Evolutionary conservation across 1,139 yeast genomes (phyloP).

Genomic region (Suhomyces ambrosiae): DNA sequence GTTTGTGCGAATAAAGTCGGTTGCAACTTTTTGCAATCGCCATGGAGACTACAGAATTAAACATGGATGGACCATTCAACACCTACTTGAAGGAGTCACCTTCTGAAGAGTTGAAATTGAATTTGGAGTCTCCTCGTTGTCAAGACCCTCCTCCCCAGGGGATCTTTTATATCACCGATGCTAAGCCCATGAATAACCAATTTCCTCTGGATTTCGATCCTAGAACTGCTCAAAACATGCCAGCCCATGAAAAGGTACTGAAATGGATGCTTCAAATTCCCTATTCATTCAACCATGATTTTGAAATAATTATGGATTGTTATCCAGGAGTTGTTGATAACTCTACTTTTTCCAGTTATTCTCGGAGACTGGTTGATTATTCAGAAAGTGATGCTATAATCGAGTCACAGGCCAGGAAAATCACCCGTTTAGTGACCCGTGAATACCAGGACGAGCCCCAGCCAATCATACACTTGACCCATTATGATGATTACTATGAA

Average conservation of each 20-base stretch:
- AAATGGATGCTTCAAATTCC: slow-evolving; percentile 65
- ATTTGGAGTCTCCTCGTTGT: neutral
- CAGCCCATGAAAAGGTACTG: slow-evolving; percentile 59
- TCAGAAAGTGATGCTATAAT: slow-evolving; percentile 42
- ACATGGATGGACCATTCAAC: neutral
- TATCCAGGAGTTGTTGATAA: slow-evolving; percentile 47
- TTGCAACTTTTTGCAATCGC: slow-evolving; percentile 6
- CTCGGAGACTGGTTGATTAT: slow-evolving; percentile 22
- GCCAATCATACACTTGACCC: slow-evolving; percentile 13
- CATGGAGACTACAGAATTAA: neutral
- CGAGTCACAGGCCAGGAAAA: slow-evolving; percentile 54
- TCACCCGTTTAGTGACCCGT: slow-evolving; percentile 48
- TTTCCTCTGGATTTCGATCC: slow-evolving; percentile 49
- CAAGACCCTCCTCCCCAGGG: slow-evolving; percentile 7
- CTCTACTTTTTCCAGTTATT: slow-evolving; percentile 18
- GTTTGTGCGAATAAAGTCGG: slow-evolving; percentile 3
- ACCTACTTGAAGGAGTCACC: too few species aligned
- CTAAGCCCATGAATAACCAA: neutral
- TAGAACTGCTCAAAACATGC: slow-evolving; percentile 59
- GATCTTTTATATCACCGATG: slow-evolving; percentile 3
- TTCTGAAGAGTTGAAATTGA: too few species aligned
- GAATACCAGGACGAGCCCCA: slow-evolving; percentile 43
- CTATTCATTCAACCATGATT: slow-evolving; percentile 25
- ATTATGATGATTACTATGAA: slow-evolving; percentile 4
- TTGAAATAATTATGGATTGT: slow-evolving; percentile 35